A percentile compares a stretch with the other conserved stretches of the same genome.
Evolutionary conservation across 176 grass and related monocot genomes (phyloP).

Genomic region (Oryza longistaminata): DNA sequence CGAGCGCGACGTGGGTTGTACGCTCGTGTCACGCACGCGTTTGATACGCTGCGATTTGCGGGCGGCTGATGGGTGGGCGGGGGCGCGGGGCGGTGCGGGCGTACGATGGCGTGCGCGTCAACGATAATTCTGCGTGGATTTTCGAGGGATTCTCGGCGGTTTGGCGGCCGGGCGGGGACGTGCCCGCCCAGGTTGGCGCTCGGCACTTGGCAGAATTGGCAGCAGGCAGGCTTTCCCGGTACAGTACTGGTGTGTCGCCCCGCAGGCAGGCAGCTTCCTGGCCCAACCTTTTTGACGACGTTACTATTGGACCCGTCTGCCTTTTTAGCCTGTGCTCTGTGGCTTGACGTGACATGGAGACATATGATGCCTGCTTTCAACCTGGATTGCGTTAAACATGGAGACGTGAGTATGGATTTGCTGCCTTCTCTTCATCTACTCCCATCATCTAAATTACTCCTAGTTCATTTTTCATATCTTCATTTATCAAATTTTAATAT

Average conservation of each 20-base stretch:
- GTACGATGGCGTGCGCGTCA: neutral
- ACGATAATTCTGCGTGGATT: neutral
- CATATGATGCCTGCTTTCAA: neutral
- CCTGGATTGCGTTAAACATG: neutral
- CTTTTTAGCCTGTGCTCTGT: constrained; percentile 3
- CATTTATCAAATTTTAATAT: too few relatives aligned
- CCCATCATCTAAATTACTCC: too few relatives aligned
- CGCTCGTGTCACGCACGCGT: neutral
- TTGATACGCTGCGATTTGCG: neutral
- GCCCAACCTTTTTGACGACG: neutral
- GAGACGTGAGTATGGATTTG: too few relatives aligned
- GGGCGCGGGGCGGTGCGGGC: neutral
- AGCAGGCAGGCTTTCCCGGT: constrained; percentile 24
- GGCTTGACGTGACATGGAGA: neutral
- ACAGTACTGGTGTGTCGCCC: constrained; percentile 21
- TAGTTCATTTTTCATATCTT: too few relatives aligned
- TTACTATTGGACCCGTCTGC: too few relatives aligned
- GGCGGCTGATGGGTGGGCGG: neutral
- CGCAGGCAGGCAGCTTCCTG: constrained; percentile 43
- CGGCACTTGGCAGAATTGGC: neutral
- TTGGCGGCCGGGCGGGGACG: constrained; percentile 21
- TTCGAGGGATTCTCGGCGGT: neutral
- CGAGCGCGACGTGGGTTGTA: neutral
- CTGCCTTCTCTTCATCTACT: too few relatives aligned
- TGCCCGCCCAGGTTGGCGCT: constrained; percentile 7